A percentile compares a stretch with the other conserved stretches of the same genome.
phyloP scores from a whole-genome alignment of 352 stramenopile genomes.

The Globisporangium nodosum region DNA sequence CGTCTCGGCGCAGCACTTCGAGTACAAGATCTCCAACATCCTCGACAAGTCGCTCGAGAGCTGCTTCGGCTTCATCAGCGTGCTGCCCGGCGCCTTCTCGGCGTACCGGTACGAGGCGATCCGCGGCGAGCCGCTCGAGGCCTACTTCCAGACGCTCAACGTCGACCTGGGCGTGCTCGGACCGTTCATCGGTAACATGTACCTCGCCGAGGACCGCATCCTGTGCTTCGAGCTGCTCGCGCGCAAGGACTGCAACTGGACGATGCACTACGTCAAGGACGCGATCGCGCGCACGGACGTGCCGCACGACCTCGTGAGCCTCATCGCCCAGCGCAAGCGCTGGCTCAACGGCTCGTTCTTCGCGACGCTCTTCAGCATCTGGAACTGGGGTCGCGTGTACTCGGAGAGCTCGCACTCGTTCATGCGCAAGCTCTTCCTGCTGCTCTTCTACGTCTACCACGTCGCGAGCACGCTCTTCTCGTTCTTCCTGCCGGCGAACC shows the following conservation, averaged over 20 bases:
- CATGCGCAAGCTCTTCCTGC: slow-evolving; percentile 54
- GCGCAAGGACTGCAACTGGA: slow-evolving; percentile 78
- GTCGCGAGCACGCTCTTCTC: slow-evolving; percentile 60
- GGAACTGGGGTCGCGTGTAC: slow-evolving; percentile 81
- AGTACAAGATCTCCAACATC: slow-evolving; percentile 90
- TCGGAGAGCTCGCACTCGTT: slow-evolving; percentile 76
- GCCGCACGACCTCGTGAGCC: slow-evolving; percentile 69
- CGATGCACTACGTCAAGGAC: slow-evolving; percentile 86
- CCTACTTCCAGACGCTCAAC: slow-evolving; percentile 86
- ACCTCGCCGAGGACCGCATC: slow-evolving; percentile 84
- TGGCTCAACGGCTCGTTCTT: slow-evolving; percentile 88
- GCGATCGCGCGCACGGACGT: slow-evolving; percentile 81
- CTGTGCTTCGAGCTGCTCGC: slow-evolving; percentile 84
- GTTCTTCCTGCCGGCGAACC: slow-evolving; percentile 73
- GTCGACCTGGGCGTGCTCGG: slow-evolving; percentile 71
- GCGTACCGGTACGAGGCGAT: slow-evolving; percentile 84
- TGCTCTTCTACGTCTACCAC: slow-evolving; percentile 80
- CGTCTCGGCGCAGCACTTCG: slow-evolving; percentile 82
- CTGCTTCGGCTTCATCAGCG: slow-evolving; percentile 86
- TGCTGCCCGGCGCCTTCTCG: slow-evolving; percentile 80
- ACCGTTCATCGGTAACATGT: slow-evolving; percentile 86
- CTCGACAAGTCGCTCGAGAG: slow-evolving; percentile 84
- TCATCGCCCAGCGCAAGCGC: slow-evolving; percentile 81
- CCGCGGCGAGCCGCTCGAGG: slow-evolving; percentile 62
- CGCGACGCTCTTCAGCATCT: slow-evolving; percentile 84